These are phyloP conservation scores for Starmerella vaccinii DNA, from an alignment of 805 yeast species.

Conservation along the genomic window DNA sequence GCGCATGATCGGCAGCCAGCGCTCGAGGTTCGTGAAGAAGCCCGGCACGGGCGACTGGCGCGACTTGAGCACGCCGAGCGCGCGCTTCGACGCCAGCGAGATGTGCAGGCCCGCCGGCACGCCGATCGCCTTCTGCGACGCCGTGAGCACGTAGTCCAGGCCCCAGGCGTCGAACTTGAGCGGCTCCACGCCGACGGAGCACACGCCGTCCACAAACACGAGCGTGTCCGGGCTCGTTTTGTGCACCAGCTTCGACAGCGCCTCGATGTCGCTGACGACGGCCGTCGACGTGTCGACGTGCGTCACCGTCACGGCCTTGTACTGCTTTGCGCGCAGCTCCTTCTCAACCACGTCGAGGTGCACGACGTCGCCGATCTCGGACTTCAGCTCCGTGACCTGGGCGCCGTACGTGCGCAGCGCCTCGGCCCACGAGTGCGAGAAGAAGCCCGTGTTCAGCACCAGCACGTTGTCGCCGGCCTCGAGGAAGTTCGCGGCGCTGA, in stretches of 20 bases:
- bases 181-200: conserved; percentile 84
- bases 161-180: conserved; percentile 84
- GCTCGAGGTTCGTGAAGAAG: conserved; percentile 60
- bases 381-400: conserved; percentile 60
- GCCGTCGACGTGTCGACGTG: conserved; percentile 97
- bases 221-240: conserved; percentile 66
- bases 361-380: conserved; percentile 64
- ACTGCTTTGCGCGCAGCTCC: conserved; percentile 43
- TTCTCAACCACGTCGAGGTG: conserved; percentile 46
- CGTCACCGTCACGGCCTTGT: conserved; percentile 69
- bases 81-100: conserved; percentile 64
- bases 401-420: conserved; percentile 63
- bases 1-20: conserved; percentile 82
- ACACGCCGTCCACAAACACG: conserved; percentile 85
- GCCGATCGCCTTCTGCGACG: conserved; percentile 92
- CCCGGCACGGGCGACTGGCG: conserved; percentile 36
- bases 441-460: conserved; percentile 80
- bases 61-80: conserved; percentile 53
- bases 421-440: conserved; percentile 73
- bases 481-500: conserved; percentile 68
- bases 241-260: conserved; percentile 52
- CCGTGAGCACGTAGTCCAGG: conserved; percentile 76
- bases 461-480: conserved; percentile 57
- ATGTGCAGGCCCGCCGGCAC: conserved; percentile 87
- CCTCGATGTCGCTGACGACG: conserved; percentile 64